These are phyloP conservation scores for Chrysanthemum makinoi DNA, from an alignment of 129 eudicot genomes.

Conservation along the genomic window DNA sequence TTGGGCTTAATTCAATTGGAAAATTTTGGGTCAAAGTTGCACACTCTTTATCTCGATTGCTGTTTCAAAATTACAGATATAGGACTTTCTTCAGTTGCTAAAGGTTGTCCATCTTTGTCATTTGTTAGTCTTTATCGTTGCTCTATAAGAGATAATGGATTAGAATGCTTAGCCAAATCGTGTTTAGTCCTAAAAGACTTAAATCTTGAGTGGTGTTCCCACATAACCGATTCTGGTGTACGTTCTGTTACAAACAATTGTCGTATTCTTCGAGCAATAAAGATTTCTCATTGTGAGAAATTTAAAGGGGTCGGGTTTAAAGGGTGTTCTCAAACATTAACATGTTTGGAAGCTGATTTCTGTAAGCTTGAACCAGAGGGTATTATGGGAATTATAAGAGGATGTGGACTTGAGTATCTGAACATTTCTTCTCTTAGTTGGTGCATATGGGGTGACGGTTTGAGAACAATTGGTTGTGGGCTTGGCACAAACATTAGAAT, in stretches of 20 bases:
- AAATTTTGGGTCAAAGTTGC: slow-evolving; percentile 48
- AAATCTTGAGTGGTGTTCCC: slow-evolving; percentile 64
- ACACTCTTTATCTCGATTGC: slow-evolving; percentile 57
- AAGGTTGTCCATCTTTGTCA: slow-evolving; percentile 54
- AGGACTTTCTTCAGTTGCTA: slow-evolving; percentile 55
- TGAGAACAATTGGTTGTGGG: slow-evolving; percentile 51
- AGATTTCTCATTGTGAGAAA: slow-evolving; percentile 47
- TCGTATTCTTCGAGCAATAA: slow-evolving; percentile 48
- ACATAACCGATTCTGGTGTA: slow-evolving; percentile 58
- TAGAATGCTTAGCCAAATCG: slow-evolving; percentile 53
- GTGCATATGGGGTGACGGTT: slow-evolving; percentile 55
- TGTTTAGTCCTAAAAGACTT: slow-evolving; percentile 54
- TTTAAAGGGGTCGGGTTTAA: slow-evolving; percentile 66
- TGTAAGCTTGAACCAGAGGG: slow-evolving; percentile 81
- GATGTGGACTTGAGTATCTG: slow-evolving; percentile 81
- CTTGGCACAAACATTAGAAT: slow-evolving; percentile 42
- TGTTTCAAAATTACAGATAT: slow-evolving; percentile 63
- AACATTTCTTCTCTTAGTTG: slow-evolving; percentile 55
- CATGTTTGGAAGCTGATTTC: slow-evolving; percentile 73
- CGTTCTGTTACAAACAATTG: slow-evolving; percentile 46
- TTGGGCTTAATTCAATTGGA: slow-evolving; percentile 43
- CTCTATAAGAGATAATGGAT: slow-evolving; percentile 53
- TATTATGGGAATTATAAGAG: slow-evolving; percentile 48
- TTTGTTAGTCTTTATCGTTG: slow-evolving; percentile 73
- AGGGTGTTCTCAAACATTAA: slow-evolving; percentile 56